A percentile compares a stretch with the other conserved stretches of the same genome.
Conservation (phyloP, 148 eudicot genomes). For the Chenopodium album region DNA sequence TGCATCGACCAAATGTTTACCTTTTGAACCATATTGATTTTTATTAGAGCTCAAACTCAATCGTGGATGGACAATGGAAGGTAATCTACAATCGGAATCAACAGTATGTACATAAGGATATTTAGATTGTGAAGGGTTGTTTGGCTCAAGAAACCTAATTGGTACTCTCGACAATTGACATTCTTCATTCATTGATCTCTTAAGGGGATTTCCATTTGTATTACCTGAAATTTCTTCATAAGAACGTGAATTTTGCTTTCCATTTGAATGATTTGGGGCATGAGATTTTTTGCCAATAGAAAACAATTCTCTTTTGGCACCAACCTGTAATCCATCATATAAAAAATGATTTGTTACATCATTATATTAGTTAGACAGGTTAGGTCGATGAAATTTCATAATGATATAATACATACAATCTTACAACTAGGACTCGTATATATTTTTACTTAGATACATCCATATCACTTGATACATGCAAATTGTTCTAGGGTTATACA, state of each 20-base stretch:
- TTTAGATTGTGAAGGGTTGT: background rate
- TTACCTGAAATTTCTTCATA: background rate
- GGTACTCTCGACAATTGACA: background rate
- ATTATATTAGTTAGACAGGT: too few species aligned
- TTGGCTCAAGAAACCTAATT: background rate
- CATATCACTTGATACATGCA: too few species aligned
- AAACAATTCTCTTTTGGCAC: slow-evolving; percentile 10
- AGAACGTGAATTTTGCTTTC: slow-evolving; percentile 6
- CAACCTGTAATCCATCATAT: slow-evolving; percentile 20
- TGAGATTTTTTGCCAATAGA: slow-evolving; percentile 10
- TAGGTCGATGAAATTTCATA: too few species aligned
- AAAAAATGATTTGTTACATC: background rate
- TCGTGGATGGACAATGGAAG: background rate
- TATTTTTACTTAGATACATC: too few species aligned
- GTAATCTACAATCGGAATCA: slow-evolving; percentile 1
- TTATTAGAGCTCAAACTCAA: background rate
- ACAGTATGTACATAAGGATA: slow-evolving; percentile 12
- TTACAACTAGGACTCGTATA: too few species aligned
- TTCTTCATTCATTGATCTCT: background rate
- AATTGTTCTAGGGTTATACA: too few species aligned
- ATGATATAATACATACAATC: background rate
- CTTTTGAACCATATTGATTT: slow-evolving; percentile 1
- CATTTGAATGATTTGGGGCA: slow-evolving; percentile 6
- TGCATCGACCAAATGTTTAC: background rate
- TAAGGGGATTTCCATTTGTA: background rate